These are phyloP conservation scores for Beauveria varroae DNA, from an alignment of 2,329 filamentous ascomycete species.

Conservation along the genomic window DNA sequence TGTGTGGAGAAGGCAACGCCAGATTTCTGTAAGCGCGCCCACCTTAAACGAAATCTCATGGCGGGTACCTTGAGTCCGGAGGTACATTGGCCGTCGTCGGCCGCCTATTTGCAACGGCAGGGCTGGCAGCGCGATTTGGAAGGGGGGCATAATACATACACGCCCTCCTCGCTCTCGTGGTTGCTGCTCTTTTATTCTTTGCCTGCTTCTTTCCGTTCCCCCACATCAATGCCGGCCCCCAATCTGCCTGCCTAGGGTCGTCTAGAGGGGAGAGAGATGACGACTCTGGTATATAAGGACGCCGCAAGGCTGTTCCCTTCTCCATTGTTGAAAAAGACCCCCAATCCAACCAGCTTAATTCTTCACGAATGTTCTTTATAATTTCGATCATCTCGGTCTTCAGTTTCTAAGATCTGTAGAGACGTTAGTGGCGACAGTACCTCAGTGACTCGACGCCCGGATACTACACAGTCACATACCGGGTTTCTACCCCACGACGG, in stretches of 20 bases:
- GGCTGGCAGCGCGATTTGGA: neutral
- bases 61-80: neutral
- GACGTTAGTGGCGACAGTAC: neutral
- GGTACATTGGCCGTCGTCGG: neutral
- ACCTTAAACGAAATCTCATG: conserved; percentile 1
- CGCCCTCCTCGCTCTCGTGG: neutral
- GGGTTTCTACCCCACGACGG: neutral
- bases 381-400: neutral
- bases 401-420: neutral
- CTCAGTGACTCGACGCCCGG: neutral
- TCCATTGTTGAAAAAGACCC: neutral
- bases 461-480: neutral
- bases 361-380: neutral
- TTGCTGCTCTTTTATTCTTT: neutral
- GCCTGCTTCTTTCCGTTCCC: neutral
- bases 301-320: conserved; percentile 1
- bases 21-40: neutral
- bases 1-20: neutral
- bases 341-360: neutral
- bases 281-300: conserved; percentile 8
- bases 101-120: neutral
- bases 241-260: conserved; percentile 6
- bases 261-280: neutral
- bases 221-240: conserved; percentile 8
- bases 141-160: neutral